Base-by-base conservation (phyloP, 768 basidiomycete species). In the Russula earlei region DNA sequence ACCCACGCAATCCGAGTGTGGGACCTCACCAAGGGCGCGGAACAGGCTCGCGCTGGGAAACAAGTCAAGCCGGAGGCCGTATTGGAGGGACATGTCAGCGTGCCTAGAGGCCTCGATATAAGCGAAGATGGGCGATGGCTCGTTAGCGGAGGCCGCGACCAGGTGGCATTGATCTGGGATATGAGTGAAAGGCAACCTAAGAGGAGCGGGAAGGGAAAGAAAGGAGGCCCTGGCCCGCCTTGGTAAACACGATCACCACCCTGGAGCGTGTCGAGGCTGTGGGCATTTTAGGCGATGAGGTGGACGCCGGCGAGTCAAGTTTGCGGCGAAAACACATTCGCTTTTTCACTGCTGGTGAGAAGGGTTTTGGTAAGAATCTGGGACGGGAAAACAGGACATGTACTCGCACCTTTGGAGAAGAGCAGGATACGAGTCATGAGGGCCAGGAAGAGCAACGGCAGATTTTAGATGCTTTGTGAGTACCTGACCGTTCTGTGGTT, bases 11-110 rank as follows among this genome's bases (percentile, higher is more conserved):
- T 98, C 55, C 81, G 96, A n/a, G 77, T 97, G 45, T 98, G 94
- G 70, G 88, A 97, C 68, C 74, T 98, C 49, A 79, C 80, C 24
- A 40, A 56, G 3, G 52, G 54, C 1, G 80, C 83, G 40, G 75
- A 74, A n/a, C 72, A 77, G 17, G 77, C 83, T 29, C 78, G 79
- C 17, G 74, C 77, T 17, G 74, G 77, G 49, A 76, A 77, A 36
- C 71, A 74, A 17, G 74, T 80, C 53, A 82, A 85, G 68, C 81
- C 91, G 42, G 73, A 85, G 55, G 83, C 83, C 11, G 77, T 94
- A n/a, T 74, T 99, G 17, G 94, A 98, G 63, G 96, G 94, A 0
- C 96, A 99, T 69, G 87, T 89, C 40, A 93, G 90, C 36, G 94
- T 98, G 36, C 93, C 95, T 10, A 77, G 96, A 54, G 93, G 91